A percentile compares a stretch with the other conserved stretches of the same genome.
Evolutionary conservation across 1,139 yeast species (phyloP).

Genomic region (Petasospora rhodanensis): DNA sequence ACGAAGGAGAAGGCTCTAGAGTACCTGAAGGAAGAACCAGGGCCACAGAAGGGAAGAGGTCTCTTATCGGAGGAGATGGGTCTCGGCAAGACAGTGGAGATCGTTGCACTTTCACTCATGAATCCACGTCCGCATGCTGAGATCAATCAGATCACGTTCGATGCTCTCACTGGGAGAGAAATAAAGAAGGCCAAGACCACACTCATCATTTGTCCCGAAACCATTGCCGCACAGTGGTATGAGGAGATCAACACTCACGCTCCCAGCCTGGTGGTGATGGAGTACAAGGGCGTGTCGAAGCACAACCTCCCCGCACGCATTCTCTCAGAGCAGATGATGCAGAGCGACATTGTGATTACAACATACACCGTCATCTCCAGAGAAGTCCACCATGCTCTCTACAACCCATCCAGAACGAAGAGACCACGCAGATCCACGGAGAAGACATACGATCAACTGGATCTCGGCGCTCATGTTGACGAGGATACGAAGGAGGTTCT

Average conservation of each 20-base stretch:
- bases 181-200: constrained; percentile 64
- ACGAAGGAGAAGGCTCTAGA: constrained; percentile 30
- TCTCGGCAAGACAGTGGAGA: constrained; percentile 87
- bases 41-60: constrained; percentile 45
- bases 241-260: constrained; percentile 64
- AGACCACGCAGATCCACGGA: constrained; percentile 18
- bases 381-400: constrained; percentile 80
- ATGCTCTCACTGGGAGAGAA: constrained; percentile 27
- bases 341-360: constrained; percentile 77
- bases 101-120: constrained; percentile 57
- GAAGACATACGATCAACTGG: neutral
- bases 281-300: constrained; percentile 55
- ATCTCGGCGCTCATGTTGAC: constrained; percentile 5
- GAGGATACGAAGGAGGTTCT: constrained; percentile 17
- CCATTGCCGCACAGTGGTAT: constrained; percentile 81
- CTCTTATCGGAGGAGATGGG: constrained; percentile 95
- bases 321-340: constrained; percentile 31
- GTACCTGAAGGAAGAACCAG: constrained; percentile 28
- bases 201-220: constrained; percentile 76
- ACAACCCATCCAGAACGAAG: constrained; percentile 47
- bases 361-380: constrained; percentile 66
- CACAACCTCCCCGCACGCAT: constrained; percentile 31
- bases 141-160: constrained; percentile 11
- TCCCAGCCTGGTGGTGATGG: constrained; percentile 50
- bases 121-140: constrained; percentile 45